phyloP scores from a whole-genome alignment of 495 filamentous ascomycete genomes.

The Aspergillus nanangensis region DNA sequence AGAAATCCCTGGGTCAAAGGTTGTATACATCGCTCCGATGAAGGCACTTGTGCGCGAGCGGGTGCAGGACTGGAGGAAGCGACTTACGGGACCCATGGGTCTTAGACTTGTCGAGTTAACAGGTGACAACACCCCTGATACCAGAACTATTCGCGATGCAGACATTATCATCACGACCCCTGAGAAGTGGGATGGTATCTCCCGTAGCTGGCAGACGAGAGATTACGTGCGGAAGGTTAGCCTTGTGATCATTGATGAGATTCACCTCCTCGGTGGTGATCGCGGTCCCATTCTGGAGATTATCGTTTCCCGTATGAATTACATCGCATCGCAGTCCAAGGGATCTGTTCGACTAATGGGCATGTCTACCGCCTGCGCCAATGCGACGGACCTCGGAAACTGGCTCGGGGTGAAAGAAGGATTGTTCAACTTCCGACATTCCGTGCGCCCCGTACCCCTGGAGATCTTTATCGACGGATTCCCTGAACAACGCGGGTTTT shows the following conservation, averaged over 20 bases:
- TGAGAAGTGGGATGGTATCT: constrained; percentile 99
- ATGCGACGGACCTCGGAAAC: constrained; percentile 88
- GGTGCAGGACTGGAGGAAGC: constrained; percentile 88
- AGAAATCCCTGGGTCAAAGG: constrained; percentile 91
- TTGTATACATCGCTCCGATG: constrained; percentile 99
- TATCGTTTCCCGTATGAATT: constrained; percentile 99
- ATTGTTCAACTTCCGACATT: constrained; percentile 95
- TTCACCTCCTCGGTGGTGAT: constrained; percentile 92
- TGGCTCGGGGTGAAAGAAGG: constrained; percentile 98
- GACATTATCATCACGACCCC: constrained; percentile 99
- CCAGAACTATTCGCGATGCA: constrained; percentile 85
- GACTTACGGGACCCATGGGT: constrained; percentile 80
- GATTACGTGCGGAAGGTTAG: constrained; percentile 93
- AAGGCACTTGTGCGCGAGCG: constrained; percentile 96
- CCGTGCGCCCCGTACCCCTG: constrained; percentile 92
- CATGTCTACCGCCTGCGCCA: constrained; percentile 98
- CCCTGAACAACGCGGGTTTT: constrained; percentile 91
- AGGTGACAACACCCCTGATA: constrained; percentile 97
- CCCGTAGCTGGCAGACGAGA: constrained; percentile 95
- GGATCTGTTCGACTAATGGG: constrained; percentile 85
- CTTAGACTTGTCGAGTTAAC: constrained; percentile 94
- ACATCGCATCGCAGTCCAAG: constrained; percentile 88
- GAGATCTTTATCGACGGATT: constrained; percentile 98
- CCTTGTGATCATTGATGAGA: constrained; percentile 97
- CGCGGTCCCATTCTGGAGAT: constrained; percentile 97